These are phyloP conservation scores for Kurtzmaniella fragi DNA, from an alignment of 805 yeast genomes.

Conservation along the genomic window DNA sequence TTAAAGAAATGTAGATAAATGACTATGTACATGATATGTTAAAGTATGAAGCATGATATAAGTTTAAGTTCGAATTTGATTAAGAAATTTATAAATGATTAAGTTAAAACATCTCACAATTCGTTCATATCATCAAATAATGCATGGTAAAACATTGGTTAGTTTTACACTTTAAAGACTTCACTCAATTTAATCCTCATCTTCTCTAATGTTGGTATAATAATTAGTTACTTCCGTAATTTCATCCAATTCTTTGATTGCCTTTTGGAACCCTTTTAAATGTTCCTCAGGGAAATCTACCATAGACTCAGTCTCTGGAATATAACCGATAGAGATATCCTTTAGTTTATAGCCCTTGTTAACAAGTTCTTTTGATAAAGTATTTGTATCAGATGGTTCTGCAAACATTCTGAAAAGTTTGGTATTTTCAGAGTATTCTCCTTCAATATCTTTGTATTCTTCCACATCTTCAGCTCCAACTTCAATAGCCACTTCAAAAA, in stretches of 20 bases:
- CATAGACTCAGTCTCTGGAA: slow-evolving; percentile 57
- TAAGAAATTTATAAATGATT: too few relatives aligned
- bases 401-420: slow-evolving; percentile 46
- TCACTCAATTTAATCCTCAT: slow-evolving; percentile 1
- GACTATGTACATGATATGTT: too few relatives aligned
- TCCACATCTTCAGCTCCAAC: slow-evolving; percentile 77
- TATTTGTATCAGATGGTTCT: slow-evolving; percentile 58
- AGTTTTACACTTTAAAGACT: too few relatives aligned
- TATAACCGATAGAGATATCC: slow-evolving; percentile 67
- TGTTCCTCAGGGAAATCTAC: slow-evolving; percentile 53
- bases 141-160: too few relatives aligned
- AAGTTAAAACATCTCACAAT: too few relatives aligned
- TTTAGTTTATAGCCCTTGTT: slow-evolving; percentile 50
- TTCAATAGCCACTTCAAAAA: slow-evolving; percentile 73
- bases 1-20: too few relatives aligned
- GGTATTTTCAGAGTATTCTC: slow-evolving; percentile 32
- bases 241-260: slow-evolving; percentile 60
- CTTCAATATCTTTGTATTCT: slow-evolving; percentile 39
- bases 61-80: too few relatives aligned
- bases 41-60: too few relatives aligned
- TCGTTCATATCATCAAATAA: too few relatives aligned
- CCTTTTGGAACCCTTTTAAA: slow-evolving; percentile 48
- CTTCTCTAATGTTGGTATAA: slow-evolving; percentile 59
- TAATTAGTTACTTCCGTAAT: slow-evolving; percentile 82
- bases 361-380: slow-evolving; percentile 55